phyloP scores from a whole-genome alignment of 768 basidiomycete species.

The Gelatoporia subvermispora region DNA sequence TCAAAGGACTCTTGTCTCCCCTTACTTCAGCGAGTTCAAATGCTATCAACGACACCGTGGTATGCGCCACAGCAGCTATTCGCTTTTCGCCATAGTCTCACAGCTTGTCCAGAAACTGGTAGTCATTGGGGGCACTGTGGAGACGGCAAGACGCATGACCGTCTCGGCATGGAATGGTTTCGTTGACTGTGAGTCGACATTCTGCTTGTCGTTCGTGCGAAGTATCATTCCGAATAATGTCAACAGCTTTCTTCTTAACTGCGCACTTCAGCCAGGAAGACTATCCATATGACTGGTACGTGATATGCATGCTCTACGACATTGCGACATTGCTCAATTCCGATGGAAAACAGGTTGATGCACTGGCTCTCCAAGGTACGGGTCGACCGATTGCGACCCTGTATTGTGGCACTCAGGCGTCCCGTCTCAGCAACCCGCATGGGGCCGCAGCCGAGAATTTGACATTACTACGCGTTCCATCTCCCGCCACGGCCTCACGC shows the following conservation, averaged over 20 bases:
- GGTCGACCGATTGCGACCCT: constrained; percentile 9
- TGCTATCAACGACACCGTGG: constrained; percentile 76
- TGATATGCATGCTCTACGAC: not conserved
- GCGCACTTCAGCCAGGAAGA: constrained; percentile 87
- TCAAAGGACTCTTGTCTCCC: constrained; percentile 71
- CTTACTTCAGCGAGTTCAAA: constrained; percentile 51
- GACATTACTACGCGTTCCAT: constrained; percentile 81
- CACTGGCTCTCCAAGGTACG: constrained; percentile 81
- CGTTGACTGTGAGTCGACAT: constrained; percentile 62
- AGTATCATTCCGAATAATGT: not conserved
- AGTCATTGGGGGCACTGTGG: constrained; percentile 85
- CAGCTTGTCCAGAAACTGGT: constrained; percentile 65
- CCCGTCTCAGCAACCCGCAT: constrained; percentile 72
- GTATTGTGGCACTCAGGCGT: constrained; percentile 7
- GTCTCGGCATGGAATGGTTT: constrained; percentile 88
- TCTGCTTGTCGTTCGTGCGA: not conserved
- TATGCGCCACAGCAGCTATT: constrained; percentile 27
- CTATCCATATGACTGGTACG: constrained; percentile 80
- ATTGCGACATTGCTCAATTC: constrained; percentile 10
- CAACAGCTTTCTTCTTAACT: constrained; percentile 77
- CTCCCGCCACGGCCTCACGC: constrained; percentile 57
- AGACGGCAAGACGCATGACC: constrained; percentile 77
- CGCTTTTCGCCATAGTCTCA: not conserved
- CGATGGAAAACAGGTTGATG: constrained; percentile 61
- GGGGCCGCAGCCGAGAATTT: constrained; percentile 85